phyloP scores from a whole-genome alignment of 805 yeast genomes.

The Wilhelminamyces savonicus region DNA sequence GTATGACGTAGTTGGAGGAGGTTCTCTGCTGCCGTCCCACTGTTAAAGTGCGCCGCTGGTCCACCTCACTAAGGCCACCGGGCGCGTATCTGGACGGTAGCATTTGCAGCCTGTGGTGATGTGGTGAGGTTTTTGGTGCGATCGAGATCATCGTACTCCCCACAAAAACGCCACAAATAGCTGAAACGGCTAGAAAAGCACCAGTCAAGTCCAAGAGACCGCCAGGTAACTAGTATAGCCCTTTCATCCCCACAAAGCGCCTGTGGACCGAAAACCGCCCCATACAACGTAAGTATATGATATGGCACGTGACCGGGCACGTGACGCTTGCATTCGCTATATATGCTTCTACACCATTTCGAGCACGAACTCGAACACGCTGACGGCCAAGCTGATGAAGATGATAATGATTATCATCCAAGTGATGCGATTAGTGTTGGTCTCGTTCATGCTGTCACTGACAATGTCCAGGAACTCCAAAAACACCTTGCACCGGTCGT shows the following conservation, averaged over 20 bases:
- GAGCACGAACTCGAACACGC: slow-evolving; percentile 59
- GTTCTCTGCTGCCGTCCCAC: slow-evolving; percentile 10
- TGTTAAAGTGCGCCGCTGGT: slow-evolving; percentile 19
- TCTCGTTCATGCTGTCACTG: slow-evolving; percentile 90
- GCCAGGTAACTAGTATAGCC: too few relatives aligned
- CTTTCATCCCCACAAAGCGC: too few relatives aligned
- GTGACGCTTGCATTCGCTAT: too few relatives aligned
- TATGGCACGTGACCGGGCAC: too few relatives aligned
- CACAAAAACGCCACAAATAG: too few relatives aligned
- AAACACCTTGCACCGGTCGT: slow-evolving; percentile 90
- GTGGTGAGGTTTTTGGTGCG: too few relatives aligned
- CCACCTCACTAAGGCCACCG: slow-evolving; percentile 21
- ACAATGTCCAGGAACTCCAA: slow-evolving; percentile 89
- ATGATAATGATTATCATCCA: slow-evolving; percentile 84
- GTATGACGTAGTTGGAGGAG: slow-evolving; percentile 16
- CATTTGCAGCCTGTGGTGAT: too few relatives aligned
- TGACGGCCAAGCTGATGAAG: slow-evolving; percentile 69
- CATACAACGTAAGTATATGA: too few relatives aligned
- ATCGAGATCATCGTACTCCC: too few relatives aligned
- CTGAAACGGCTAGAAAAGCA: too few relatives aligned
- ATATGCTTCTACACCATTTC: slow-evolving; percentile 31
- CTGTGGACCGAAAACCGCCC: too few relatives aligned
- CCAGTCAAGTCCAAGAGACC: too few relatives aligned
- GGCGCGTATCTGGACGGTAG: slow-evolving; percentile 36
- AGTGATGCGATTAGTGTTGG: slow-evolving; percentile 85